Percentiles rank a stretch among this genome's conserved stretches.
Conservation (phyloP, 495 filamentous ascomycete genomes). For the Penicillium lividum region DNA sequence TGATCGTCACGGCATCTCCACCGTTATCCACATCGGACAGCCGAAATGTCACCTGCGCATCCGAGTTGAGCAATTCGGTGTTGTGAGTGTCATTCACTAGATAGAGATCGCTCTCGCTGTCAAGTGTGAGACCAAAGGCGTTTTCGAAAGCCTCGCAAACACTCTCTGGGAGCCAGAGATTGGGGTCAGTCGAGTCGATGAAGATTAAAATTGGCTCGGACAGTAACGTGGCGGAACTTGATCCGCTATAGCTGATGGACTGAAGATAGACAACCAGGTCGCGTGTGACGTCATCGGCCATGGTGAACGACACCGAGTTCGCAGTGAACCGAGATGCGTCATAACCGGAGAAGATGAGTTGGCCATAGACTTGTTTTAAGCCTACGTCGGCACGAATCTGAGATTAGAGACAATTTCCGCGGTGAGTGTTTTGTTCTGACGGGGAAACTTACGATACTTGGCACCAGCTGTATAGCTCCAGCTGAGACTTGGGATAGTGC, state of each 20-base stretch:
- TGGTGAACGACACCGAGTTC: conserved; percentile 54
- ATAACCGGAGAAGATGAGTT: conserved; percentile 64
- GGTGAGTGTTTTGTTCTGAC: not conserved
- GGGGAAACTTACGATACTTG: conserved; percentile 52
- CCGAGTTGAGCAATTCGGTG: conserved; percentile 45
- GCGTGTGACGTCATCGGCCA: conserved; percentile 42
- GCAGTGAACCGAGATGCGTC: conserved; percentile 58
- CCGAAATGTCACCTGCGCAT: conserved; percentile 55
- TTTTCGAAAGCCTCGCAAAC: conserved; percentile 65
- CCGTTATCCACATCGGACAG: conserved; percentile 50
- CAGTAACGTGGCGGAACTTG: conserved; percentile 39
- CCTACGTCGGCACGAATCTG: conserved; percentile 17
- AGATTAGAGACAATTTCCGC: conserved; percentile 3
- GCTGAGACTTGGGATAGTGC: conserved; percentile 58
- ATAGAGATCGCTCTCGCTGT: conserved; percentile 18
- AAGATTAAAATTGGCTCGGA: conserved; percentile 40
- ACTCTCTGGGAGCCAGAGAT: conserved; percentile 63
- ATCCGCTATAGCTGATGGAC: conserved; percentile 42
- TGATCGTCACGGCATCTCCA: conserved; percentile 56
- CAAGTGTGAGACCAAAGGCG: conserved; percentile 58
- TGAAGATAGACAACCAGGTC: conserved; percentile 56
- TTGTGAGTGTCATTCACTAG: conserved; percentile 47
- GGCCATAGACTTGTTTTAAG: conserved; percentile 52
- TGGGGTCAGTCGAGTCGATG: conserved; percentile 69
- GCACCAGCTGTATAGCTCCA: conserved; percentile 71